Conservation (phyloP, 202 grass and related monocot genomes). For the Setaria viridis region DNA sequence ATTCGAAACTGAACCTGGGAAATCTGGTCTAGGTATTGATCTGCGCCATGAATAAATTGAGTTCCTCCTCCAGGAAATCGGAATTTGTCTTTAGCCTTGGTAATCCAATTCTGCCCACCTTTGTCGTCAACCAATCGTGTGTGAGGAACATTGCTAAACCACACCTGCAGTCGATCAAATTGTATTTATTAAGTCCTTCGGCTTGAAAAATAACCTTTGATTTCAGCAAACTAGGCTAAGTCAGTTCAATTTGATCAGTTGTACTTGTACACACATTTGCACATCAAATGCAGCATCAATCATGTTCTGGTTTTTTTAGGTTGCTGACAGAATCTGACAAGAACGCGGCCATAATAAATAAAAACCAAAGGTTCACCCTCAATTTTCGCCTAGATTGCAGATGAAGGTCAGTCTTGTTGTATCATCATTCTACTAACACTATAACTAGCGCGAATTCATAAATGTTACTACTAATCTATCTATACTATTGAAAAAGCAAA, state of each 20-base stretch:
- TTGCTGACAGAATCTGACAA: not conserved
- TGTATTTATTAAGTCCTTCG: slow-evolving; percentile 16
- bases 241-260: not conserved
- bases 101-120: slow-evolving; percentile 99
- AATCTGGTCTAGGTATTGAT: slow-evolving; percentile 89
- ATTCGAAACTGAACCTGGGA: slow-evolving; percentile 59
- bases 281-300: slow-evolving; percentile 2
- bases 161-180: slow-evolving; percentile 65
- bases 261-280: not conserved
- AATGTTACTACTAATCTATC: not conserved
- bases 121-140: slow-evolving; percentile 94
- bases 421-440: not conserved
- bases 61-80: slow-evolving; percentile 94
- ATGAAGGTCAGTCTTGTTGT: not conserved
- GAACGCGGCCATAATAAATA: not conserved
- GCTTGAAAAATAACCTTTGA: not conserved
- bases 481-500: slow-evolving; percentile 8
- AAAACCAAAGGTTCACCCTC: not conserved
- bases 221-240: slow-evolving; percentile 8
- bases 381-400: not conserved
- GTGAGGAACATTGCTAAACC: slow-evolving; percentile 96
- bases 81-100: slow-evolving; percentile 83
- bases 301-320: not conserved
- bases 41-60: slow-evolving; percentile 92
- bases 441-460: not conserved